Evolutionary conservation across 352 stramenopile genomes (phyloP), one percentile per base, ranked within the genome.

Genomic region (Plasmopara muralis): DNA sequence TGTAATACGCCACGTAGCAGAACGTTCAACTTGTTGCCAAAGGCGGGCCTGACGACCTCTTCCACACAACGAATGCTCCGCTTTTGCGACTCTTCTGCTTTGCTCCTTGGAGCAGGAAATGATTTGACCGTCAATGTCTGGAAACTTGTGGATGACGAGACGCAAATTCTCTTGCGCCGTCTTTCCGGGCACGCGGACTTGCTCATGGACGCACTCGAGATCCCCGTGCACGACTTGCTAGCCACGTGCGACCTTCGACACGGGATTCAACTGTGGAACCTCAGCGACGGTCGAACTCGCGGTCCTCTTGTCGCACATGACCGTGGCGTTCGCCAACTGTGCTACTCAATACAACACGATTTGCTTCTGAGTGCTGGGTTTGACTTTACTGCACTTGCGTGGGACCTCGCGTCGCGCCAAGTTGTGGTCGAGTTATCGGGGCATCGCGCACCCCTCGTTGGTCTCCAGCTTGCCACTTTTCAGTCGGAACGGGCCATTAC

Each of bases 401-500:
- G 85, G 85, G 85, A 95, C 51, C 58, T 95, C 12, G 67, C 71
- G 8, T 91, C 79, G 18, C 72, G 86, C 7, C 82, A 93, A 55
- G 52, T 83, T 12, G 70, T 87, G 9, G 65, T 91, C 44, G 74
- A 71, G 38, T 58, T 94, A 14, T 59, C 57, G 0, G 85, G 84
- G 9, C 84, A 95, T 55, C 73, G 74, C 9, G 68, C 74, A 0
- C 80, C 84, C n/a, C 81, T 94, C 20, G 52, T 93, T 46, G 78
- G 77, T 2, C 47, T 95, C 1, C 76, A 87, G 38, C 59, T 95
- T 6, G 68, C 76, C 0, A 55, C 74, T 1, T 86, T 91, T 47
- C 76, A 90, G 41, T 89, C 70, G 7, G 83, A 91, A 51, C 69
- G 78, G n/a, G 85, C 84, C 2, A 69, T 95, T n/a, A 95, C 82